Base-by-base conservation (phyloP, 257 asterid species). In the Orobanche coerulescens region DNA sequence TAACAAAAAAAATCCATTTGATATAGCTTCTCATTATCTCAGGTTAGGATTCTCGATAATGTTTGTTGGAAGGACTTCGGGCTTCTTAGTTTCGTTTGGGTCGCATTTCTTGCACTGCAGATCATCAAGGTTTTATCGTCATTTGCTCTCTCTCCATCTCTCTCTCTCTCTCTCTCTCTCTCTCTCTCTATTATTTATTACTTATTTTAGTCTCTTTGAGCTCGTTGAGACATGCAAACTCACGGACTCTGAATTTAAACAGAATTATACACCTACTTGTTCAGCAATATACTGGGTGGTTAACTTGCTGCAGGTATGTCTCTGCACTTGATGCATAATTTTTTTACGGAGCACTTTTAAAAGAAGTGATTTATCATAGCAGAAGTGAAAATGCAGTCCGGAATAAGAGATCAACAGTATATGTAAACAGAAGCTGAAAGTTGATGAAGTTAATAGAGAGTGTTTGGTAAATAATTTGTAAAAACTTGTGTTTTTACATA, bases 61-160 rank as follows among this genome's bases (percentile, higher is more conserved):
- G 96, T 92, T 49, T 73, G 80, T 69, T 92, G 97, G 98, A 92
- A 84, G 80, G 96, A 92, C 68, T 74, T 79, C 22, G 91, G 95
- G 75, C 95, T 92, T 74, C 94, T 92, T 43, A 34, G 16, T 64
- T 78, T 88, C 13, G 98, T 88, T 43, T 92, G 98, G 98, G n/a
- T 88, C 24, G 75, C 86, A 5, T 92, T 81, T 75, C 94, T 92
- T 58, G 89, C 69, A 6, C 77, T 92, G 44, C 98, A 92, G 65
- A 47, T 92, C 67, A 58, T 64, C 71, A 92, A 92, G 98, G 98
- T 92, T 68, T 64, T 15, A 39, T 37, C 58, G 8, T 10, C 30
- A 12, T n/a, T 52, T 25, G 1, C 11, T 51, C 19, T 43, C 5
- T 65, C 48, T 64, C 30, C 55, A 15, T 23, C 44, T 3, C 30